These are phyloP conservation scores for Auricularia cornea DNA, from an alignment of 768 basidiomycete genomes.

Conservation along the genomic window DNA sequence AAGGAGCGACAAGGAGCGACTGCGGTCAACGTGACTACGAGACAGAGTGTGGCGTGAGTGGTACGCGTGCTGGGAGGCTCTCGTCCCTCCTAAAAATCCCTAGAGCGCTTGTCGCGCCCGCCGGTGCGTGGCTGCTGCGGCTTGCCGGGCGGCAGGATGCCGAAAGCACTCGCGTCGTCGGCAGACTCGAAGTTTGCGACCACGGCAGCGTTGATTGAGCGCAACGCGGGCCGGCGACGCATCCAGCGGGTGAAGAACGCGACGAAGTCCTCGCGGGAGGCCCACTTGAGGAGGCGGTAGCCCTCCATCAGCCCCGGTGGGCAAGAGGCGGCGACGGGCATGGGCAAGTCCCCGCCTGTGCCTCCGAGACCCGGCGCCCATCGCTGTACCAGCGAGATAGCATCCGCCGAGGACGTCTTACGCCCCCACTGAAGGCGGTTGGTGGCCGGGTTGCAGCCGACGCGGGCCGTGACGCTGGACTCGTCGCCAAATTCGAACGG, in stretches of 20 bases:
- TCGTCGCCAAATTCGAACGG: too few relatives aligned
- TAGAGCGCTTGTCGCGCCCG: too few relatives aligned
- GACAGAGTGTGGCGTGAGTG: background rate
- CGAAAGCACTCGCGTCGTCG: background rate
- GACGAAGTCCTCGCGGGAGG: background rate
- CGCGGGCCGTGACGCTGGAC: too few relatives aligned
- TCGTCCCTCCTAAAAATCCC: too few relatives aligned
- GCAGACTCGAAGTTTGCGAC: background rate
- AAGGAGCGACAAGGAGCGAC: background rate
- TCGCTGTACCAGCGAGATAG: too few relatives aligned
- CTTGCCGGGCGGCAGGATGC: too few relatives aligned
- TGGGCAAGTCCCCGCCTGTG: background rate
- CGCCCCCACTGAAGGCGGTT: too few relatives aligned
- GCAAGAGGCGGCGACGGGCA: background rate
- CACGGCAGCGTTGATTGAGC: background rate
- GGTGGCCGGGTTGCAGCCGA: too few relatives aligned
- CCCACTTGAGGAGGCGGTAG: background rate
- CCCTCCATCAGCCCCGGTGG: background rate
- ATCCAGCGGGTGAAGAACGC: background rate
- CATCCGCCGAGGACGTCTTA: too few relatives aligned
- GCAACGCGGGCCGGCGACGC: background rate
- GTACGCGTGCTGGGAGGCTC: background rate
- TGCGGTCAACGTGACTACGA: background rate
- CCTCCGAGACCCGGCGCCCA: too few relatives aligned
- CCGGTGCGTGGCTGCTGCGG: too few relatives aligned